Evolutionary conservation across 108 stramenopile species (phyloP).

Genomic region (Cylindrotheca fusiformis): DNA sequence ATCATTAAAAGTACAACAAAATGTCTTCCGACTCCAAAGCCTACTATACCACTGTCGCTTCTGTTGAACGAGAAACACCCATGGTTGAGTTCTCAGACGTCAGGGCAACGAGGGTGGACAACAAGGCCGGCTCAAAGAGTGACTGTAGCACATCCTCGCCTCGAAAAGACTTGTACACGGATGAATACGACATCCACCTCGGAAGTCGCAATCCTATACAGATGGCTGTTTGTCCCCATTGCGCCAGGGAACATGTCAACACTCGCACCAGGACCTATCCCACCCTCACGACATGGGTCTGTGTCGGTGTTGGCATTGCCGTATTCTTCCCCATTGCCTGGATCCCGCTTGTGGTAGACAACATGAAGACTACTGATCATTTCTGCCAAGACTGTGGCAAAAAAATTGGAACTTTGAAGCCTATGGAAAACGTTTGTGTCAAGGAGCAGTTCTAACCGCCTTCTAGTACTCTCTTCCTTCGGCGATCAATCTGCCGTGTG

Average conservation of each 20-base stretch:
- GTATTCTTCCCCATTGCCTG: constrained; percentile 26
- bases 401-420: constrained; percentile 27
- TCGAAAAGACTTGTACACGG: too few relatives aligned
- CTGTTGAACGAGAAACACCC: too few relatives aligned
- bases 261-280: constrained; percentile 20
- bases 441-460: constrained; percentile 21
- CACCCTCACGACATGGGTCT: constrained; percentile 14
- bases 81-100: too few relatives aligned
- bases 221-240: constrained; percentile 10
- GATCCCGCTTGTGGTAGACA: constrained; percentile 26
- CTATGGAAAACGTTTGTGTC: constrained; percentile 20
- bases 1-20: too few relatives aligned
- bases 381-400: constrained; percentile 21
- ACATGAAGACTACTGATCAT: constrained; percentile 30
- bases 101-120: too few relatives aligned
- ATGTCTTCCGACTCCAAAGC: too few relatives aligned
- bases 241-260: constrained; percentile 8
- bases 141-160: too few relatives aligned
- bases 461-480: too few relatives aligned
- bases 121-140: too few relatives aligned
- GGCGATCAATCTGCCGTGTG: too few relatives aligned
- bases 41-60: too few relatives aligned
- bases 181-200: too few relatives aligned
- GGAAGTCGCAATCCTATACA: constrained; percentile 16
- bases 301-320: constrained; percentile 3